Percentiles rank a stretch among this genome's conserved stretches.
These are phyloP conservation scores for Jatropha curcas DNA, from an alignment of 345 rosid species.

Conservation along the genomic window DNA sequence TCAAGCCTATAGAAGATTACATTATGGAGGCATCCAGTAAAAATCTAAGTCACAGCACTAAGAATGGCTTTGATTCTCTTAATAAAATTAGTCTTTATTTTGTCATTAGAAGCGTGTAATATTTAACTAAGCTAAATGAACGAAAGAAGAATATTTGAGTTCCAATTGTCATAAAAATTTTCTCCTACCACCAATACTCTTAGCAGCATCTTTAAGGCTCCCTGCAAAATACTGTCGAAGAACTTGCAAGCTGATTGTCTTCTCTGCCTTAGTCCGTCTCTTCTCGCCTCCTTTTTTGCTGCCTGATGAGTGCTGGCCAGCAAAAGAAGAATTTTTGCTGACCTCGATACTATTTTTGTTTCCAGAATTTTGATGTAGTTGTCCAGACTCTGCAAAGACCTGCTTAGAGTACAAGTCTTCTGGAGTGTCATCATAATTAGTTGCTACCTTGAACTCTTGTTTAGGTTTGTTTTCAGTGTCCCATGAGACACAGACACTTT, in stretches of 20 bases:
- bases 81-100: slow-evolving; percentile 5
- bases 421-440: slow-evolving; percentile 42
- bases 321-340: slow-evolving; percentile 33
- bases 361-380: slow-evolving; percentile 37
- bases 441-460: slow-evolving; percentile 58
- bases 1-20: background rate
- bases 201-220: slow-evolving; percentile 97
- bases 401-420: slow-evolving; percentile 33
- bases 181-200: slow-evolving; percentile 83
- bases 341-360: slow-evolving; percentile 32
- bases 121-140: background rate
- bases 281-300: slow-evolving; percentile 55
- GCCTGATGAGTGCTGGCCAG: slow-evolving; percentile 33
- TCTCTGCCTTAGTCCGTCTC: slow-evolving; percentile 75
- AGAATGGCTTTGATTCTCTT: background rate
- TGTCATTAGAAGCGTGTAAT: background rate
- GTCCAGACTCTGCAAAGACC: slow-evolving; percentile 39
- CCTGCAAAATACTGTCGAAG: slow-evolving; percentile 90
- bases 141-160: slow-evolving; percentile 13
- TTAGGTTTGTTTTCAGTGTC: slow-evolving; percentile 52
- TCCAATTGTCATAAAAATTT: slow-evolving; percentile 21
- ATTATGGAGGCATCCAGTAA: background rate
- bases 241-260: slow-evolving; percentile 78
- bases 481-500: slow-evolving; percentile 61
- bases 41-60: background rate